Conservation (phyloP, 345 rosid genomes). For the Xanthoceras sorbifolium region DNA sequence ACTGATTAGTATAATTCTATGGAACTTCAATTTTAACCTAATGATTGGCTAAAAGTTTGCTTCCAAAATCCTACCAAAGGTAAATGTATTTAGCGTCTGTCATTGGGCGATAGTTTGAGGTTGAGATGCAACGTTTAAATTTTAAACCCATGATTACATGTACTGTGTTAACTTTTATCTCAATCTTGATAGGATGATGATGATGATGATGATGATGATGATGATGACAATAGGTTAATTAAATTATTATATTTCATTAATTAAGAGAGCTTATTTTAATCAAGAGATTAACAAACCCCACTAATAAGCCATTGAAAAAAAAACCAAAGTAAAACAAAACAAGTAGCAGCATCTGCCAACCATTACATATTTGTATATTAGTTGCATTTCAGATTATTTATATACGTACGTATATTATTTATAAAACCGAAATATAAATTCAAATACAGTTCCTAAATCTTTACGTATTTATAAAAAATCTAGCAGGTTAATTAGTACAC, state of each 20-base stretch:
- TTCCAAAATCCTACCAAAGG: background rate
- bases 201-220: background rate
- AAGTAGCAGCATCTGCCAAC: background rate
- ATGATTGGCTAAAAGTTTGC: background rate
- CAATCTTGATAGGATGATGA: background rate
- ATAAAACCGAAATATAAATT: too few relatives aligned
- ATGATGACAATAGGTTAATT: background rate
- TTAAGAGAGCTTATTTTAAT: background rate
- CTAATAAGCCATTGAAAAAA: background rate
- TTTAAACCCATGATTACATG: background rate
- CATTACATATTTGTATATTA: background rate
- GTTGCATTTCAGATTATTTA: background rate
- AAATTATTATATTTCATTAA: background rate
- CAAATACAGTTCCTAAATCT: background rate
- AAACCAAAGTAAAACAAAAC: background rate
- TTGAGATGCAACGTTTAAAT: background rate
- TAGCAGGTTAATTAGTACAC: too few relatives aligned
- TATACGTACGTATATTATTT: too few relatives aligned
- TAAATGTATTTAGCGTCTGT: background rate
- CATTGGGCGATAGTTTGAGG: background rate
- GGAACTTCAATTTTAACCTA: too few relatives aligned
- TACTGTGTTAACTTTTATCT: background rate
- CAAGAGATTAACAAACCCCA: slow-evolving; percentile 10
- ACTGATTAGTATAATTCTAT: too few relatives aligned
- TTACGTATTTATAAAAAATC: too few relatives aligned